Evolutionary conservation across 805 yeast genomes (phyloP), one percentile per base, ranked within the genome.

Genomic region (Lachancea cidri): DNA sequence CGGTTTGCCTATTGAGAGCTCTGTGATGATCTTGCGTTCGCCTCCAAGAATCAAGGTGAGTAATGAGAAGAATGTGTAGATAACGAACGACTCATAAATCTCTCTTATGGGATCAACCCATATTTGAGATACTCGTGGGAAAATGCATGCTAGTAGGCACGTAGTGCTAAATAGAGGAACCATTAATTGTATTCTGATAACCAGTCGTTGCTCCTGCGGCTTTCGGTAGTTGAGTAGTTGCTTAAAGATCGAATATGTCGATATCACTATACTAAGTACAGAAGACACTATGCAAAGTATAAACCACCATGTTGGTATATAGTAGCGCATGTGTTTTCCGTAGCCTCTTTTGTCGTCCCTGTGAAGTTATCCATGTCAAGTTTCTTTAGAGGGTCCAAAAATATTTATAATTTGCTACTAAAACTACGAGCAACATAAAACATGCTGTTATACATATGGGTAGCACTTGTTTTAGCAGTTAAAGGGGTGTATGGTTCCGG

Each of bases 81-180:
- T 85, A 25, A 89, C 96, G 64, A 93, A 86, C 0, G 98, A 97
- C 62, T 93, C 98, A 62, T 93, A 93, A 1, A 91, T 77, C 58
- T 93, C 98, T 34, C 93, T 70, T 0, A 85, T 53, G 0, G 96
- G 95, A 50, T 84, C 93, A 2, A 87, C 30, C 36, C 50, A 42
- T 69, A 68, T 41, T 60, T 65, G 36, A 71, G 77, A 22, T 67
- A 46, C 4, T 50, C 50, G n/a, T 70, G 77, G 59, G 70, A 65
- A 14, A 68, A 65, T 16, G 81, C 69, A 44, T 51, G 79, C 72
- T 3, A 74, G 51, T 54, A 76, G 83, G 55, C 95, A 83, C 8
- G 87, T 72, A 0, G 81, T 46, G 4, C 94, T 81, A 64, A 83
- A 89, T 17, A 89, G 56, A 0, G 97, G 97, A 1, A 89, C 83